These are phyloP conservation scores for Xerocomus nothofagi DNA, from an alignment of 1,284 basidiomycete genomes.

Conservation along the genomic window DNA sequence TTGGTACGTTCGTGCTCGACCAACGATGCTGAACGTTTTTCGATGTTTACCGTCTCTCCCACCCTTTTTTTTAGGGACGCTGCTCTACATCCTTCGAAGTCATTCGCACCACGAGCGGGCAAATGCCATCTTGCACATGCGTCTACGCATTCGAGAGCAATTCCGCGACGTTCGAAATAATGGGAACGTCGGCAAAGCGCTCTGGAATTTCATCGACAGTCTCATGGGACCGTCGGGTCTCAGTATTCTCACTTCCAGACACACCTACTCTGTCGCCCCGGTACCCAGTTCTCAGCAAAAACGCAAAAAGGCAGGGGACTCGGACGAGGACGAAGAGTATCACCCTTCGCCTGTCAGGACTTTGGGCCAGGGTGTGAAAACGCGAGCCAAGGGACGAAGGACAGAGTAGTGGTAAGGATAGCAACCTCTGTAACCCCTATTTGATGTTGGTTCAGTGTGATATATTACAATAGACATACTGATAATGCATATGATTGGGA, in stretches of 20 bases:
- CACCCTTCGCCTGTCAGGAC: constrained; percentile 41
- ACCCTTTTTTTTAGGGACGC: constrained; percentile 50
- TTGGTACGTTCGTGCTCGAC: constrained; percentile 43
- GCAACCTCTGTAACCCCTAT: background rate
- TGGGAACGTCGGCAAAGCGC: constrained; percentile 45
- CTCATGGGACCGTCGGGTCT: constrained; percentile 38
- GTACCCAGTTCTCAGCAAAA: constrained; percentile 33
- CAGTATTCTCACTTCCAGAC: constrained; percentile 23
- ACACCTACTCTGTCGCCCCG: background rate
- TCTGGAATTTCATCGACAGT: constrained; percentile 56
- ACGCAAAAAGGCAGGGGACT: constrained; percentile 25
- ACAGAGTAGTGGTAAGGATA: constrained; percentile 3
- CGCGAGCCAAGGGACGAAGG: constrained; percentile 36
- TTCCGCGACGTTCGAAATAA: constrained; percentile 65
- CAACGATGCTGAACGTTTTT: background rate
- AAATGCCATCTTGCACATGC: constrained; percentile 51
- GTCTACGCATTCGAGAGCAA: constrained; percentile 49
- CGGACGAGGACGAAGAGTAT: constrained; percentile 49
- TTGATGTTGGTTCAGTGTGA: background rate
- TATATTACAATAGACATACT: background rate
- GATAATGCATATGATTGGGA: no score
- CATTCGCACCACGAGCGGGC: constrained; percentile 44
- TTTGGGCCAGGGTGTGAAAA: constrained; percentile 37
- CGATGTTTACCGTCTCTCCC: background rate
- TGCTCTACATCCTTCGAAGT: constrained; percentile 53